Conservation (phyloP, 2,329 filamentous ascomycete genomes). For the Hymenoscyphus occultus region DNA sequence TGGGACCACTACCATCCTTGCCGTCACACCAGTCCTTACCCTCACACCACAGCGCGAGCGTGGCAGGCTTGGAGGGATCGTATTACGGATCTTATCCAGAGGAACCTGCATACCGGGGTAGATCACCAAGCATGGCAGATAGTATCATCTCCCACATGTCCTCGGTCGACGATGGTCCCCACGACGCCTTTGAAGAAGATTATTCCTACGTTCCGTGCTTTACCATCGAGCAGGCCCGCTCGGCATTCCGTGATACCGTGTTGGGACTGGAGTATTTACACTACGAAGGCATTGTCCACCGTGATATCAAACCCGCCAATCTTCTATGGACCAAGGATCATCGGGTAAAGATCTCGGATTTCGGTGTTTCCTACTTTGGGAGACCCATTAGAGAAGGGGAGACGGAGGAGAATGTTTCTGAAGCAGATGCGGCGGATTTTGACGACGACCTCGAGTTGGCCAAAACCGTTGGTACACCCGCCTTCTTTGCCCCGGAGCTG, state of each 20-base stretch:
- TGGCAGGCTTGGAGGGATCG: conserved; percentile 65
- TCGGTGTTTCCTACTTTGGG: conserved; percentile 96
- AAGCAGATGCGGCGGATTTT: conserved; percentile 80
- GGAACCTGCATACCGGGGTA: conserved; percentile 56
- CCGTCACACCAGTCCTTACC: conserved; percentile 46
- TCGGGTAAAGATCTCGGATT: conserved; percentile 96
- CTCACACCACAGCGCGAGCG: conserved; percentile 43
- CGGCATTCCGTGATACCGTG: conserved; percentile 87
- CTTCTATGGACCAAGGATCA: conserved; percentile 82
- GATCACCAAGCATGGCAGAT: conserved; percentile 77
- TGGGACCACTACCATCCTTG: conserved; percentile 45
- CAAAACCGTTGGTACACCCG: conserved; percentile 95
- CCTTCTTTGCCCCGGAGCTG: conserved; percentile 94
- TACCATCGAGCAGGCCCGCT: conserved; percentile 77
- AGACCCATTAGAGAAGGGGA: conserved; percentile 82
- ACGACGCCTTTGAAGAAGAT: conserved; percentile 76
- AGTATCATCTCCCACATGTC: conserved; percentile 72
- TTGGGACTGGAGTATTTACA: conserved; percentile 91
- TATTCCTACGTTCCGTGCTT: conserved; percentile 92
- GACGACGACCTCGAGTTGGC: conserved; percentile 95
- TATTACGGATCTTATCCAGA: conserved; percentile 71
- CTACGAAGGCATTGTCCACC: conserved; percentile 79
- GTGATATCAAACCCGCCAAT: conserved; percentile 87
- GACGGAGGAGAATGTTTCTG: conserved; percentile 68
- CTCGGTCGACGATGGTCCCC: conserved; percentile 56